A percentile compares a stretch with the other conserved stretches of the same genome.
Evolutionary conservation across 2,329 filamentous ascomycete species (phyloP).

Genomic region (Blumeriella jaapii): DNA sequence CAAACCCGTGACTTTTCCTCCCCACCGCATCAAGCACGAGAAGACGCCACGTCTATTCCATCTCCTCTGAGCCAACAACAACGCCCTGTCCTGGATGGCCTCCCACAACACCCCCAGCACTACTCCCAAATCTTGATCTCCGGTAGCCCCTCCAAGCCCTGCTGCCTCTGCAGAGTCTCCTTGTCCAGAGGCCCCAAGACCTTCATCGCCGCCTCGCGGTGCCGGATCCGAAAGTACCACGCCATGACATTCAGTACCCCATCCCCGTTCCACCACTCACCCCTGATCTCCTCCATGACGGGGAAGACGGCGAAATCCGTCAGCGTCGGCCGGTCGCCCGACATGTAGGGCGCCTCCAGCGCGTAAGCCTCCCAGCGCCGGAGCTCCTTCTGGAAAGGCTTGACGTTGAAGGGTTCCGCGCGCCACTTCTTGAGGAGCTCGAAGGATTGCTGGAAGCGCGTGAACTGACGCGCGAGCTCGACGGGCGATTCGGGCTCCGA

Average conservation of each 20-base stretch:
- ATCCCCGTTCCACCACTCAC: slow-evolving; percentile 25
- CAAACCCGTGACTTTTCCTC: neutral
- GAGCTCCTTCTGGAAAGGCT: slow-evolving; percentile 24
- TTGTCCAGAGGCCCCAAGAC: slow-evolving; percentile 8
- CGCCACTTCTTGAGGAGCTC: slow-evolving; percentile 19
- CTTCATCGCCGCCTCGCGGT: slow-evolving; percentile 12
- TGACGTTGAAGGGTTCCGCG: slow-evolving; percentile 13
- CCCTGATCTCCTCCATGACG: slow-evolving; percentile 36
- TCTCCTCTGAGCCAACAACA: neutral
- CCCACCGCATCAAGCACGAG: too few relatives aligned
- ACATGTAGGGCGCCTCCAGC: slow-evolving; percentile 31
- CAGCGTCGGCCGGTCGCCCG: slow-evolving; percentile 32
- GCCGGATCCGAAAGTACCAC: slow-evolving; percentile 17
- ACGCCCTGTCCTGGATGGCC: neutral
- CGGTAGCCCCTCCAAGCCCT: slow-evolving; percentile 1
- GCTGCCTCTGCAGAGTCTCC: neutral
- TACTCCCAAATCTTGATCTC: slow-evolving; percentile 1
- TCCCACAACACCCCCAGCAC: neutral
- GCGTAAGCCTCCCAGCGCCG: slow-evolving; percentile 17
- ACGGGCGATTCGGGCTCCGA: slow-evolving; percentile 3
- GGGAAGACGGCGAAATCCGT: slow-evolving; percentile 49
- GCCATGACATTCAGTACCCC: slow-evolving; percentile 24
- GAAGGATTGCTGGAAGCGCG: slow-evolving; percentile 18
- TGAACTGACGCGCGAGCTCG: slow-evolving; percentile 22
- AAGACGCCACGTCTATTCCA: too few relatives aligned